A percentile compares a stretch with the other conserved stretches of the same genome.
Evolutionary conservation across 1,284 basidiomycete genomes (phyloP).

Genomic region (Vanrija pseudolonga): DNA sequence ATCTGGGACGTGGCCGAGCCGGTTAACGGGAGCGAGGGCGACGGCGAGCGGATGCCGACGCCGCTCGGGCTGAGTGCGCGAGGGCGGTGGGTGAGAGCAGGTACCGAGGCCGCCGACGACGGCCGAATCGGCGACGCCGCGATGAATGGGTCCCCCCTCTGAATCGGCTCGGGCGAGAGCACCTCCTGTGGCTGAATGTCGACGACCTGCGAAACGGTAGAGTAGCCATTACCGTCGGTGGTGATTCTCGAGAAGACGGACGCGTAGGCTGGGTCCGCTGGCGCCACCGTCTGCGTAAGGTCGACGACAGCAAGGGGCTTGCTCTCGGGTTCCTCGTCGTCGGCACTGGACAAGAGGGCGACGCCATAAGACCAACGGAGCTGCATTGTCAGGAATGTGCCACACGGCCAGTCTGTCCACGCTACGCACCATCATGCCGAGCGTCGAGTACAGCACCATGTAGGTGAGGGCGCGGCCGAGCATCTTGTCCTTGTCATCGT

Average conservation of each 20-base stretch:
- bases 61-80: not conserved
- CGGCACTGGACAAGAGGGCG: constrained; percentile 67
- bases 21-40: constrained; percentile 40
- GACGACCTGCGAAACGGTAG: not conserved
- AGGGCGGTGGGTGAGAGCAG: too few species aligned
- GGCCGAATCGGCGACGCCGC: not conserved
- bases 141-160: constrained; percentile 39
- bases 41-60: constrained; percentile 17
- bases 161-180: constrained; percentile 28
- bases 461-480: constrained; percentile 88
- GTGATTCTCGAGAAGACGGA: not conserved
- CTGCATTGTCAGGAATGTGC: constrained; percentile 49
- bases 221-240: not conserved
- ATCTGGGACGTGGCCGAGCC: not conserved
- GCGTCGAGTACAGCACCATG: constrained; percentile 83
- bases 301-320: not conserved
- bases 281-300: not conserved
- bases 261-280: not conserved
- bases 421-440: constrained; percentile 79
- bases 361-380: constrained; percentile 89
- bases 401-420: not conserved
- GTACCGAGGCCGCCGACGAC: not conserved
- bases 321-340: constrained; percentile 49
- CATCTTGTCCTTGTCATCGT: constrained; percentile 81
- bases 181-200: constrained; percentile 11